Evolutionary conservation across 1,284 basidiomycete species (phyloP).

Genomic region (Fomitopsis schrenkii): DNA sequence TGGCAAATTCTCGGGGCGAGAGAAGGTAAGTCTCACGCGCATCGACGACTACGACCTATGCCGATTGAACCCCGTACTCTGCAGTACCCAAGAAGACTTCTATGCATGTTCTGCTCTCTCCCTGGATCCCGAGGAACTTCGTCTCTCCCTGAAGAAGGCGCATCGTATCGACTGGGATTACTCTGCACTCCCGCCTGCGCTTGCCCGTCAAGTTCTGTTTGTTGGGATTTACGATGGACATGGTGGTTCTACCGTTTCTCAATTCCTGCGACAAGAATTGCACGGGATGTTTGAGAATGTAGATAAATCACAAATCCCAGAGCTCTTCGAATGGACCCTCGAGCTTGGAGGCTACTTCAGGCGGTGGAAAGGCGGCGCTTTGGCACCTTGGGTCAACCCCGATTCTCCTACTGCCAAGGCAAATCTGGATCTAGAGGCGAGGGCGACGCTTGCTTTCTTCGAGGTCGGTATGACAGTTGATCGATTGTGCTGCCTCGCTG

Average conservation of each 20-base stretch:
- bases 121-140: constrained; percentile 70
- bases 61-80: background rate
- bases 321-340: constrained; percentile 74
- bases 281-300: constrained; percentile 79
- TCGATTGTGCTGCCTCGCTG: background rate
- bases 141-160: constrained; percentile 54
- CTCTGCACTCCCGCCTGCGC: constrained; percentile 45
- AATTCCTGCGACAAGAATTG: constrained; percentile 69
- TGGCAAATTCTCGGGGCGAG: constrained; percentile 72
- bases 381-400: constrained; percentile 61
- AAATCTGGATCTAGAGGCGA: constrained; percentile 75
- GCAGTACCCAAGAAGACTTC: constrained; percentile 80
- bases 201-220: constrained; percentile 76
- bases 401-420: constrained; percentile 35
- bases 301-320: constrained; percentile 62
- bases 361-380: constrained; percentile 76
- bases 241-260: constrained; percentile 33
- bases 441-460: constrained; percentile 83
- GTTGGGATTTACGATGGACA: constrained; percentile 86
- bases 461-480: constrained; percentile 47
- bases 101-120: constrained; percentile 72
- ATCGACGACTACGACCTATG: background rate
- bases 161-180: constrained; percentile 73
- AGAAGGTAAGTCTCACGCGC: constrained; percentile 43
- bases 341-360: constrained; percentile 86